Base-by-base conservation (phyloP, 495 filamentous ascomycete genomes). In the Thozetella sp. region DNA sequence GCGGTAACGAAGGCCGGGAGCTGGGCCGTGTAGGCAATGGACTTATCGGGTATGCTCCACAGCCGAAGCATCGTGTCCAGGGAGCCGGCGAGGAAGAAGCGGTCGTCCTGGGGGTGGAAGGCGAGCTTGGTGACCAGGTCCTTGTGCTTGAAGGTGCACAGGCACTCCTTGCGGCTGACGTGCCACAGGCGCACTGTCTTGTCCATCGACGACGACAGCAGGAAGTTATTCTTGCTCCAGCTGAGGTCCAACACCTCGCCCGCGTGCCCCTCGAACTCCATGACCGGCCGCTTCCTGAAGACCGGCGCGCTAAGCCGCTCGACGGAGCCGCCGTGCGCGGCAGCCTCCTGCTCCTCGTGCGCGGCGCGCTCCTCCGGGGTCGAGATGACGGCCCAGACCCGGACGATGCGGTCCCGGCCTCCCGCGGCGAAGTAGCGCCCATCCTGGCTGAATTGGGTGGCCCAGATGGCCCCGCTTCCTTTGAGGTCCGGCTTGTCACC, bases 211-310 rank as follows among this genome's bases (percentile, higher is more conserved):
- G 93, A 97, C 25, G 94, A 97, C 25, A 99, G 83, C 54, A 99
- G 78, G 63, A 99, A 99, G 64, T 96, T 97, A 68, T 99, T 99
- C 83, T 99, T 99, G 77, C 93, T 97, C 94, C 95, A 99, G 72
- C 91, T 97, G 34, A 99, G 67, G 67, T 96, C 94, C 63, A 99
- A 76, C 3, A 99, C 86, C 68, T 93, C 93, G 6, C 89, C 89
- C 0, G 86, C 91, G 67, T 99, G 95, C 0, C 93, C 93, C 56
- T 86, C 76, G 67, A 95, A 97, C 66, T 95, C 89, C 54, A 87
- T 84, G 3, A 90, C 66, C 1, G 93, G 91, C 67, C 89, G 88
- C 19, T 83, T 78, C 65, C 86, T 85, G 72, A 99, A 97, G n/a
- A 98, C 93, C 4, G 93, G 95, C 34, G 95, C 95, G 66, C 89